These are phyloP conservation scores for Pseudomassariella vexata DNA, from an alignment of 2,329 filamentous ascomycete genomes.

Conservation along the genomic window DNA sequence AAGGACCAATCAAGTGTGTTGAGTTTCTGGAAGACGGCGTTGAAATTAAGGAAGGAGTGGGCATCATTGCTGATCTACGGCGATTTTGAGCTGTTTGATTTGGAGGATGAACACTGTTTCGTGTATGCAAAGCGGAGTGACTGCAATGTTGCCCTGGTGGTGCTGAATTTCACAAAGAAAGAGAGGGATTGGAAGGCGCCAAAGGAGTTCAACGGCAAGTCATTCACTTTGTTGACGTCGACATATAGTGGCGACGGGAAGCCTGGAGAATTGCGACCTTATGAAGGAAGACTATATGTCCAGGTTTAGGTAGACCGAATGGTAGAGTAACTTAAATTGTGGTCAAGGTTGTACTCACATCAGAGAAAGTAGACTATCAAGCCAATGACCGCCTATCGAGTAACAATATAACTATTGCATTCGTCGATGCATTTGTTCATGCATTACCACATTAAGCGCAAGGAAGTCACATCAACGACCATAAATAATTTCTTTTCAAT, in stretches of 20 bases:
- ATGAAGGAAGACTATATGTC: conserved; percentile 1
- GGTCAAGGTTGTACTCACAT: no score
- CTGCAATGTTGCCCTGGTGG: conserved; percentile 24
- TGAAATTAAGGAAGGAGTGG: conserved; percentile 55
- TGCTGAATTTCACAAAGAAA: conserved; percentile 31
- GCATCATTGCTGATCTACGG: conserved; percentile 1
- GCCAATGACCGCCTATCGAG: no score
- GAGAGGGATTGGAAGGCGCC: conserved; percentile 15
- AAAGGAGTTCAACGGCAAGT: neutral
- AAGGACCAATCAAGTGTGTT: conserved; percentile 45
- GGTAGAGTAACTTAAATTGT: no score
- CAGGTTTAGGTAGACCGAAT: no score
- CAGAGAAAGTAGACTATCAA: no score
- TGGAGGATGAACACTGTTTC: conserved; percentile 38
- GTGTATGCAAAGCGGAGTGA: conserved; percentile 34
- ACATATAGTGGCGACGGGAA: no score
- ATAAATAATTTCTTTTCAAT: no score
- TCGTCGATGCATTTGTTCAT: no score
- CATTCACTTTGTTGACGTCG: conserved; percentile 1
- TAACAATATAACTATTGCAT: no score
- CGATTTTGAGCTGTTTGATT: conserved; percentile 31
- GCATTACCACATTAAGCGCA: no score
- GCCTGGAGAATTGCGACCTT: conserved; percentile 1
- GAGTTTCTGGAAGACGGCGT: conserved; percentile 54
- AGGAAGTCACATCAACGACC: no score